These are phyloP conservation scores for Trypanosoma caninum DNA, from an alignment of 208 protist species.

Conservation along the genomic window DNA sequence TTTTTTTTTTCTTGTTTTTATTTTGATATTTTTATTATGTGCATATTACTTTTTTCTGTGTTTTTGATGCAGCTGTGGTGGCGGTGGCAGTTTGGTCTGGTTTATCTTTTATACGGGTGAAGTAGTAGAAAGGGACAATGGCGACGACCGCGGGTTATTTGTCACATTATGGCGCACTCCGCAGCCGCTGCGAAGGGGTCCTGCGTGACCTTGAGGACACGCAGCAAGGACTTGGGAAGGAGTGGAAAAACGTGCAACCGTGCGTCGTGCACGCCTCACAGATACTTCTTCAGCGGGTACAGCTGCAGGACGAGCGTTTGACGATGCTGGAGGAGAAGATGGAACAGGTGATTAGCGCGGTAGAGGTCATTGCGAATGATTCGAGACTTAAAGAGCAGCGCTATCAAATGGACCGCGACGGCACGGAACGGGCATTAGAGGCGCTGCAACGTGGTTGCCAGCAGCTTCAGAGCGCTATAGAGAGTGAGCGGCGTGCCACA, in stretches of 20 bases:
- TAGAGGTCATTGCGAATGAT: constrained; percentile 50
- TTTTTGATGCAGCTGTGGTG: too few relatives aligned
- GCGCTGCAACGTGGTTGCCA: constrained; percentile 3
- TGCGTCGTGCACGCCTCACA: constrained; percentile 42
- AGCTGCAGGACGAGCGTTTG: constrained; percentile 22
- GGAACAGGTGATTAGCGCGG: constrained; percentile 28
- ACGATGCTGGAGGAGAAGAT: constrained; percentile 27
- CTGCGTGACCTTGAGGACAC: constrained; percentile 42
- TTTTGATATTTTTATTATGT: too few relatives aligned
- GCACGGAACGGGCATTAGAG: constrained; percentile 1
- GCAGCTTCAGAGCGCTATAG: constrained; percentile 6
- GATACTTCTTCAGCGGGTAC: constrained; percentile 16
- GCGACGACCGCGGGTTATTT: not conserved
- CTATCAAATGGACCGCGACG: constrained; percentile 42
- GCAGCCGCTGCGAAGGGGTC: constrained; percentile 20
- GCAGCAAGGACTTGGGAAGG: constrained; percentile 34
- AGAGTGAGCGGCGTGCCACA: not conserved
- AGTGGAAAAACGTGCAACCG: constrained; percentile 74
- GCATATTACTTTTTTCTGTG: too few relatives aligned
- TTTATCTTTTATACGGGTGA: too few relatives aligned
- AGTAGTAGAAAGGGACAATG: not conserved
- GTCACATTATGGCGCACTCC: not conserved
- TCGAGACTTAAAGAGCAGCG: constrained; percentile 65
- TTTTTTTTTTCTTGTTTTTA: too few relatives aligned
- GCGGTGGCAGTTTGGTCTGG: too few relatives aligned